phyloP scores from a whole-genome alignment of 2,329 filamentous ascomycete species.

The Phaeosphaeriaceae sp. region DNA sequence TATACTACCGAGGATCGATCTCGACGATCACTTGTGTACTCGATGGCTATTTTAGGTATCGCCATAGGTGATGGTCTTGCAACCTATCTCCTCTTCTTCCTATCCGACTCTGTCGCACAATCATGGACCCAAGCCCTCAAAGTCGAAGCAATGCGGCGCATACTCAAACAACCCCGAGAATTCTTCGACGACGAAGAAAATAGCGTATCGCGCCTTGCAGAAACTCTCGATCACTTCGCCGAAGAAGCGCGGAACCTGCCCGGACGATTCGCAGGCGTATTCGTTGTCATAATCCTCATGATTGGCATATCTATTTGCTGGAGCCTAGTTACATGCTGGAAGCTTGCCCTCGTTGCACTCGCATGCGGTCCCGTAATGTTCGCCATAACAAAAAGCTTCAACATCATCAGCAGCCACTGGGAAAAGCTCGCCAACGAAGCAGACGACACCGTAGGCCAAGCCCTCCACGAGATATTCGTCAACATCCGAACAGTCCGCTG shows the following conservation, averaged over 20 bases:
- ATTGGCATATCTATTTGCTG: conserved; percentile 72
- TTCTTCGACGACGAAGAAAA: conserved; percentile 80
- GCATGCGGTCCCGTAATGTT: conserved; percentile 72
- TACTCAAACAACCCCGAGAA: conserved; percentile 75
- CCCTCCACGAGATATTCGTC: conserved; percentile 76
- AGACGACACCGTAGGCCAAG: conserved; percentile 63
- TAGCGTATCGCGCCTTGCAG: conserved; percentile 66
- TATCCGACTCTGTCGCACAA: conserved; percentile 75
- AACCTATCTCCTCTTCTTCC: conserved; percentile 70
- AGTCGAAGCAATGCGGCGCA: conserved; percentile 67
- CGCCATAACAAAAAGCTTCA: conserved; percentile 68
- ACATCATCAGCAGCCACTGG: conserved; percentile 71
- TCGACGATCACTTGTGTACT: conserved; percentile 67
- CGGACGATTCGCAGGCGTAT: conserved; percentile 75
- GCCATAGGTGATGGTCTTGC: conserved; percentile 70
- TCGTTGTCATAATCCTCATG: conserved; percentile 72
- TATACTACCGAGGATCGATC: conserved; percentile 61
- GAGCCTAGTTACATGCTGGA: conserved; percentile 78
- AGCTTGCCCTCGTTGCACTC: conserved; percentile 78
- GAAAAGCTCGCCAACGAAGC: conserved; percentile 71
- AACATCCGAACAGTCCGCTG: conserved; percentile 81
- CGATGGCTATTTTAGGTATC: conserved; percentile 71
- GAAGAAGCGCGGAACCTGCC: conserved; percentile 88
- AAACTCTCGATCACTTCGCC: conserved; percentile 78
- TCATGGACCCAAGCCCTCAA: conserved; percentile 78